Conservation (phyloP, 2,329 filamentous ascomycete species). For the Alternaria conjuncta region DNA sequence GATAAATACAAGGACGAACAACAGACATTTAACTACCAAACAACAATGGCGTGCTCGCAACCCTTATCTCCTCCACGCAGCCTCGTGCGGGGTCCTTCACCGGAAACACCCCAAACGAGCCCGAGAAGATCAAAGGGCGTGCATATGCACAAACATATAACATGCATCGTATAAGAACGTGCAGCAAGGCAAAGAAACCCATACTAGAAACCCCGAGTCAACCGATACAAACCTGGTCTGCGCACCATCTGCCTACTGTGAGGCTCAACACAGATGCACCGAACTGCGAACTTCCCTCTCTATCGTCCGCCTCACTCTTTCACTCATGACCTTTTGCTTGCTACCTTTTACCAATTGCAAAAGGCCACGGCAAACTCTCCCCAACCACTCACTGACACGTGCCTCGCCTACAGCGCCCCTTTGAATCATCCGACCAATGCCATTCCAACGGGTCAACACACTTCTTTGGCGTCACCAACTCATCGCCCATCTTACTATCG, state of each 20-base stretch:
- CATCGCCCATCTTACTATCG: conserved; percentile 11
- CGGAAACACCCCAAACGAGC: not conserved
- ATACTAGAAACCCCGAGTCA: not conserved
- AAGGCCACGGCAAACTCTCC: not conserved
- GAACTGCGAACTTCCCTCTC: not conserved
- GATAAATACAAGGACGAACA: too few relatives aligned
- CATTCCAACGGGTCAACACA: conserved; percentile 5
- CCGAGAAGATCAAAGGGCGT: not conserved
- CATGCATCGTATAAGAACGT: not conserved
- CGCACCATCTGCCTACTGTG: conserved; percentile 2
- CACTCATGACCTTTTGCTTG: too few relatives aligned
- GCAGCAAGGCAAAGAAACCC: not conserved
- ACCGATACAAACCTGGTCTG: not conserved
- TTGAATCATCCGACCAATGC: conserved; percentile 14
- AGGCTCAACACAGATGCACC: not conserved
- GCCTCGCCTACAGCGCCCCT: conserved; percentile 7
- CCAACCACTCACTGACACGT: conserved; percentile 12
- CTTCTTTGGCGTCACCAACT: not conserved
- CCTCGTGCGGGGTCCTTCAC: conserved; percentile 11
- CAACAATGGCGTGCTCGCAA: not conserved
- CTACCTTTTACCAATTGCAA: not conserved
- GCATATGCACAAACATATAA: not conserved
- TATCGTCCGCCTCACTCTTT: too few relatives aligned
- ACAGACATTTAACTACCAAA: not conserved
- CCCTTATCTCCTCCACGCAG: not conserved